Evolutionary conservation across 352 stramenopile species (phyloP).

Genomic region (Blastocystis sp.): DNA sequence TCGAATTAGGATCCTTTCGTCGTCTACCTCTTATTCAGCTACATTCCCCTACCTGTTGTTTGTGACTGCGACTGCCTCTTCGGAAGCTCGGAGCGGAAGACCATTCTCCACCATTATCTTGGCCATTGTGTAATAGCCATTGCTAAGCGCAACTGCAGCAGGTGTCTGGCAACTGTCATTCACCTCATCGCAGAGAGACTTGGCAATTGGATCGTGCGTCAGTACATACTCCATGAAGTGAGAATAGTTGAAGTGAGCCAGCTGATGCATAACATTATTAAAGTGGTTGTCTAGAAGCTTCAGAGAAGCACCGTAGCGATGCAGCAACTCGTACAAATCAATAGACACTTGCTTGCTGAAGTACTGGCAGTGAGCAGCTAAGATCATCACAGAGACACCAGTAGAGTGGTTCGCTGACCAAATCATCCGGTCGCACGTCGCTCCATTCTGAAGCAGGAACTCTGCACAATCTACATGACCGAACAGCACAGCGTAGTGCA

Average conservation of each 20-base stretch:
- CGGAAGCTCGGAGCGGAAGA: not conserved
- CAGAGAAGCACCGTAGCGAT: constrained; percentile 15
- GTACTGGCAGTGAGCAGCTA: constrained; percentile 17
- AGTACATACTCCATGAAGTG: constrained; percentile 26
- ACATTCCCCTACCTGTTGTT: not conserved
- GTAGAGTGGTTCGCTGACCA: constrained; percentile 2
- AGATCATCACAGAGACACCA: constrained; percentile 14
- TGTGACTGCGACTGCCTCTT: not conserved
- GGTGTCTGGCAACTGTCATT: not conserved
- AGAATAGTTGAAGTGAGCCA: constrained; percentile 21
- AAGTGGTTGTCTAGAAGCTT: constrained; percentile 37
- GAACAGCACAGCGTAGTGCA: constrained; percentile 53
- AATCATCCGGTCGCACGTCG: constrained; percentile 47
- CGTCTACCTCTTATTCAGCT: not conserved
- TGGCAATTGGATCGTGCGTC: constrained; percentile 25
- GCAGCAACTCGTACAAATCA: constrained; percentile 39
- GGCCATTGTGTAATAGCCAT: constrained; percentile 32
- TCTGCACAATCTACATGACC: constrained; percentile 58
- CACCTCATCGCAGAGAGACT: constrained; percentile 3
- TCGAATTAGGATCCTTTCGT: not conserved
- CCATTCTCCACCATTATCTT: constrained; percentile 12
- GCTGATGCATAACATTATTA: constrained; percentile 52
- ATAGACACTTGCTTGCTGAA: constrained; percentile 51
- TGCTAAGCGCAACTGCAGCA: not conserved
- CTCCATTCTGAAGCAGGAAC: constrained; percentile 43